Percentiles rank a stretch among this genome's conserved stretches.
Conservation (phyloP, 306 rosid genomes). For the Lotus japonicus region DNA sequence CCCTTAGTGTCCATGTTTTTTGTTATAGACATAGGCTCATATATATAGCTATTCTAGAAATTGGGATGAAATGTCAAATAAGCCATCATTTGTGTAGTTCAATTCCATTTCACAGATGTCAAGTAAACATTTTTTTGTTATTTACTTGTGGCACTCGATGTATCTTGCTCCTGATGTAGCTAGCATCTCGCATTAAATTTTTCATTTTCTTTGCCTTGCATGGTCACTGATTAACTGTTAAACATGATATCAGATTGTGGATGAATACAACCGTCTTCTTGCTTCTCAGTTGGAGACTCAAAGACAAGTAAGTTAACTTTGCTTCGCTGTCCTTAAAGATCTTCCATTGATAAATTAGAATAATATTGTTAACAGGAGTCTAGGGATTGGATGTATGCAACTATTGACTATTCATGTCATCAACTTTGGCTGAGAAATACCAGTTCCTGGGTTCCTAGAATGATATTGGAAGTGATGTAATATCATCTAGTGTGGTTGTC, state of each 20-base stretch:
- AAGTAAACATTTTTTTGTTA: not conserved
- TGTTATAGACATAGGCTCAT: not conserved
- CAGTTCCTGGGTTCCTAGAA: not conserved
- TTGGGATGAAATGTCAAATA: not conserved
- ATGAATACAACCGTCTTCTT: constrained; percentile 85
- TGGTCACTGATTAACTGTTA: constrained; percentile 23
- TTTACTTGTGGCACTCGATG: not conserved
- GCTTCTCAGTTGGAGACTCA: constrained; percentile 85
- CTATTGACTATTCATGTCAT: constrained; percentile 8
- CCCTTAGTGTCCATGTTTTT: not conserved
- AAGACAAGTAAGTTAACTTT: constrained; percentile 62
- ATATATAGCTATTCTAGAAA: not conserved
- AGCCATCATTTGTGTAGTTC: not conserved
- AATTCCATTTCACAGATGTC: not conserved
- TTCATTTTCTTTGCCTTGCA: constrained; percentile 1
- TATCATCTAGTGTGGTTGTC: constrained; percentile 6
- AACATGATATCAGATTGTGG: constrained; percentile 64
- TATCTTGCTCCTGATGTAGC: constrained; percentile 10
- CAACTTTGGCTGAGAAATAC: constrained; percentile 1
- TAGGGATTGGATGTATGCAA: not conserved
- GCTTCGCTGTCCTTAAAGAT: constrained; percentile 2
- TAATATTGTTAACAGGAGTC: not conserved
- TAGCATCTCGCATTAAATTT: not conserved
- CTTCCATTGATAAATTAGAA: constrained; percentile 5
- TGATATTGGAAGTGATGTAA: constrained; percentile 4